A percentile compares a stretch with the other conserved stretches of the same genome.
phyloP scores from a whole-genome alignment of 768 basidiomycete genomes.

The Tulasnella sp. region DNA sequence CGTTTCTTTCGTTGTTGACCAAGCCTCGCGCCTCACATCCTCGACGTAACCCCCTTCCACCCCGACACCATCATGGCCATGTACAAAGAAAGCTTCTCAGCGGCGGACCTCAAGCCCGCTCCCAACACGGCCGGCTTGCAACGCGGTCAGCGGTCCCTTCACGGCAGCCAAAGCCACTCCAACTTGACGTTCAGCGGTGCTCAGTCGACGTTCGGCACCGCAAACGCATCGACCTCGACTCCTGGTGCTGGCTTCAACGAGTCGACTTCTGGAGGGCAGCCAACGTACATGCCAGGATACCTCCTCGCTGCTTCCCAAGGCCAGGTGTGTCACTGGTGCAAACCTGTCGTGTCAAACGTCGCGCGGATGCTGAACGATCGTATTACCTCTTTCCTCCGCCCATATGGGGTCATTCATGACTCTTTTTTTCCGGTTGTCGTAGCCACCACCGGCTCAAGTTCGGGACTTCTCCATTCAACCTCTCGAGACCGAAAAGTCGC shows the following conservation, averaged over 20 bases:
- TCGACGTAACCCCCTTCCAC: neutral
- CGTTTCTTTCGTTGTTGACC: slow-evolving; percentile 7
- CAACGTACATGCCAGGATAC: slow-evolving; percentile 18
- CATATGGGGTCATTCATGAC: neutral
- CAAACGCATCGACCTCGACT: neutral
- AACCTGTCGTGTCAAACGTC: neutral
- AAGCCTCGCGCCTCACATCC: neutral
- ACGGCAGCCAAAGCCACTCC: slow-evolving; percentile 15
- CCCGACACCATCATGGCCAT: neutral
- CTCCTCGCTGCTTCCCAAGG: slow-evolving; percentile 18
- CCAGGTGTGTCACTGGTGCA: neutral
- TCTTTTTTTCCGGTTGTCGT: neutral
- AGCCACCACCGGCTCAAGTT: slow-evolving; percentile 9
- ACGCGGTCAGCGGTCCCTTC: slow-evolving; percentile 14
- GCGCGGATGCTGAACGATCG: neutral
- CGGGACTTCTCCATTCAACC: slow-evolving; percentile 11
- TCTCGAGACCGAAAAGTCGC: slow-evolving; percentile 6
- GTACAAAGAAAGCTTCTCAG: slow-evolving; percentile 12
- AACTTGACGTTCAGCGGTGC: slow-evolving; percentile 21
- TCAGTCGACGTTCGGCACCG: neutral
- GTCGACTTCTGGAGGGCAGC: neutral
- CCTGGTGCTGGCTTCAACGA: neutral
- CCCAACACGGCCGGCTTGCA: slow-evolving; percentile 14
- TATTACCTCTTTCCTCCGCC: neutral
- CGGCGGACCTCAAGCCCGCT: slow-evolving; percentile 17